These are phyloP conservation scores for Penicillium malachiteum DNA, from an alignment of 495 filamentous ascomycete genomes.

Conservation along the genomic window DNA sequence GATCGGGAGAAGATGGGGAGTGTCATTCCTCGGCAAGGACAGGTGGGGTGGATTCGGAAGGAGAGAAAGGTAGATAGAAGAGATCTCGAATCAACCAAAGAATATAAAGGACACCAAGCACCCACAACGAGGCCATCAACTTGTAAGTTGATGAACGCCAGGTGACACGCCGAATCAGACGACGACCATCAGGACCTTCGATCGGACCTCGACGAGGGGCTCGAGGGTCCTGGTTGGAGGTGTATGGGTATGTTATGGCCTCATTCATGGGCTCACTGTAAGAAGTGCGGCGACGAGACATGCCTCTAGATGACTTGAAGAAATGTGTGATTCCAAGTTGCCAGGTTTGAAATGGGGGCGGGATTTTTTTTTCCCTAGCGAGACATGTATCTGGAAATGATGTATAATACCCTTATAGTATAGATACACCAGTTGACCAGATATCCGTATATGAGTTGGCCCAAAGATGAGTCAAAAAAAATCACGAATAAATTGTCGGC, in stretches of 20 bases:
- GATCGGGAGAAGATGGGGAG: not conserved
- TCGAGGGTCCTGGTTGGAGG: constrained; percentile 22
- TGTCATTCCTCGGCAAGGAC: not conserved
- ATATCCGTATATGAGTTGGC: too few species aligned
- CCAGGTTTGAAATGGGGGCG: not conserved
- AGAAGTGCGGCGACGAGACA: constrained; percentile 46
- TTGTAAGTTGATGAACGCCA: constrained; percentile 53
- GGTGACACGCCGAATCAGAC: constrained; percentile 48
- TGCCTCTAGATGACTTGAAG: constrained; percentile 10
- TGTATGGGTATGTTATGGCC: constrained; percentile 38
- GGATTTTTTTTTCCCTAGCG: not conserved
- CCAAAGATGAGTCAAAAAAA: not conserved
- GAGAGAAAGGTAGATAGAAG: constrained; percentile 40
- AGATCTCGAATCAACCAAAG: constrained; percentile 49
- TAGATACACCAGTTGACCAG: too few species aligned
- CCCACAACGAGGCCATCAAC: constrained; percentile 48
- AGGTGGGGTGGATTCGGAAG: not conserved
- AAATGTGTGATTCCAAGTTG: not conserved
- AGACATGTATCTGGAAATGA: too few species aligned
- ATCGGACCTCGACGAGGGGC: constrained; percentile 40
- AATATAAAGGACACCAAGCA: constrained; percentile 46
- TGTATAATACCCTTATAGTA: too few species aligned
- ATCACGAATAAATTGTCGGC: not conserved
- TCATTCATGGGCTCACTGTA: constrained; percentile 45
- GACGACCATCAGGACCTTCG: constrained; percentile 45